These are phyloP conservation scores for Nothomitra cinnamomea DNA, from an alignment of 2,329 filamentous ascomycete species.

Conservation along the genomic window DNA sequence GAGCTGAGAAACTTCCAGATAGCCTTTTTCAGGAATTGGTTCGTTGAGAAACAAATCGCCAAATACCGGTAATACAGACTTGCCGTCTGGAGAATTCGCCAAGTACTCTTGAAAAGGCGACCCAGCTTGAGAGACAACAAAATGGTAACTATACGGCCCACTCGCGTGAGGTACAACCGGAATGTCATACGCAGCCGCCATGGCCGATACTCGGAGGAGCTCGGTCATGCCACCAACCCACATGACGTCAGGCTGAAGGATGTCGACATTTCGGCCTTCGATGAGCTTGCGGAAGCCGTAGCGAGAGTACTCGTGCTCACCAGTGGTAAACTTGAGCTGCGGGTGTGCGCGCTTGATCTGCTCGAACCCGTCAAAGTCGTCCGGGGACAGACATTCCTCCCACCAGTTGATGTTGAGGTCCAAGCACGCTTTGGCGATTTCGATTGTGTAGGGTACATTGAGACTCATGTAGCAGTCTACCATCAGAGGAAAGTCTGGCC, in stretches of 20 bases:
- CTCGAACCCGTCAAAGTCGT: conserved; percentile 81
- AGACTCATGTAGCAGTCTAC: conserved; percentile 97
- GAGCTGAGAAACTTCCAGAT: conserved; percentile 58
- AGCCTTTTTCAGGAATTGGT: conserved; percentile 72
- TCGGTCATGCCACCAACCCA: conserved; percentile 91
- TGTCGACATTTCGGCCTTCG: conserved; percentile 80
- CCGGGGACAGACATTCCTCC: conserved; percentile 84
- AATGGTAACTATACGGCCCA: conserved; percentile 90
- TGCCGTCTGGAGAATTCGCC: conserved; percentile 80
- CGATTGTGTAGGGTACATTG: conserved; percentile 83
- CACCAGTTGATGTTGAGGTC: conserved; percentile 90
- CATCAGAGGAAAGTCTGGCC: conserved; percentile 81
- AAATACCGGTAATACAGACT: conserved; percentile 80
- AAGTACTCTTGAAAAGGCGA: conserved; percentile 93
- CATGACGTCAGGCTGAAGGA: conserved; percentile 93
- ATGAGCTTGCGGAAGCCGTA: conserved; percentile 92
- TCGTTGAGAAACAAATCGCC: conserved; percentile 83
- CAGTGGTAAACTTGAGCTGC: conserved; percentile 82
- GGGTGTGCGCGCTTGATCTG: conserved; percentile 84
- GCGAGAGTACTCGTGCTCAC: conserved; percentile 87
- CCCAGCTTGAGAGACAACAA: conserved; percentile 84
- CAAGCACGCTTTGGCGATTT: conserved; percentile 68
- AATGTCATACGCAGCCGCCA: conserved; percentile 85
- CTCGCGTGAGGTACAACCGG: conserved; percentile 91
- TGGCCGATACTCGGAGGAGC: conserved; percentile 70